These are phyloP conservation scores for Tolypocladium sp. DNA, from an alignment of 2,329 filamentous ascomycete genomes.

Conservation along the genomic window DNA sequence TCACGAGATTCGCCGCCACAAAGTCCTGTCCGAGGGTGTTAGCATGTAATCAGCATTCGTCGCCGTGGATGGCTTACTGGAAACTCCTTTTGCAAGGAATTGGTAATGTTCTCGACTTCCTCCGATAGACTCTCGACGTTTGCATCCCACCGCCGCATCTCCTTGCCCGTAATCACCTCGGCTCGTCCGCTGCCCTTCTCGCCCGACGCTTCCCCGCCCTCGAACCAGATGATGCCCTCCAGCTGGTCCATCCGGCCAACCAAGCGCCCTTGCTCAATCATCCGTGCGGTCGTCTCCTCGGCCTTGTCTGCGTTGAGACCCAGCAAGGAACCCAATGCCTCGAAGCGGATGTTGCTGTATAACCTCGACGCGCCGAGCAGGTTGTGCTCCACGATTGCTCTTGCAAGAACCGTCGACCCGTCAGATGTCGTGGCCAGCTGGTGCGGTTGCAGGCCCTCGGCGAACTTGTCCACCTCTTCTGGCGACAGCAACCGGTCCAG, in stretches of 20 bases:
- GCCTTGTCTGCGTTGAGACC: slow-evolving; percentile 73
- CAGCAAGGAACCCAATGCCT: slow-evolving; percentile 66
- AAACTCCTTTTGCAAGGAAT: slow-evolving; percentile 70
- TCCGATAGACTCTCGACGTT: slow-evolving; percentile 82
- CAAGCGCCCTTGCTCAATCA: slow-evolving; percentile 91
- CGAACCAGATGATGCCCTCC: slow-evolving; percentile 79
- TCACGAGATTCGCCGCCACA: slow-evolving; percentile 43
- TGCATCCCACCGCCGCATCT: slow-evolving; percentile 78
- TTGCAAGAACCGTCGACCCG: slow-evolving; percentile 84
- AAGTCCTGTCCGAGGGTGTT: slow-evolving; percentile 35
- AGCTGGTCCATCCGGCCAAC: slow-evolving; percentile 92
- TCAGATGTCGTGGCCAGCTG: slow-evolving; percentile 86
- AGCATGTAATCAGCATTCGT: background rate
- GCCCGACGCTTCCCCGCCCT: slow-evolving; percentile 60
- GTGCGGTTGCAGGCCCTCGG: slow-evolving; percentile 70
- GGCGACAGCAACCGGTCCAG: slow-evolving; percentile 75
- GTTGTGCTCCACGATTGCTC: slow-evolving; percentile 94
- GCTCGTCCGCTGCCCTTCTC: slow-evolving; percentile 60
- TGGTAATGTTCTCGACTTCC: slow-evolving; percentile 80
- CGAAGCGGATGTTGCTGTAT: slow-evolving; percentile 69
- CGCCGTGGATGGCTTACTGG: slow-evolving; percentile 38
- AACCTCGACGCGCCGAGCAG: slow-evolving; percentile 74
- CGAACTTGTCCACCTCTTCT: slow-evolving; percentile 80
- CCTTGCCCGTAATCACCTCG: slow-evolving; percentile 53
- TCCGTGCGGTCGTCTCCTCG: slow-evolving; percentile 83